Conservation (phyloP, 1,139 yeast species). For the Wickerhamomyces sp. region DNA sequence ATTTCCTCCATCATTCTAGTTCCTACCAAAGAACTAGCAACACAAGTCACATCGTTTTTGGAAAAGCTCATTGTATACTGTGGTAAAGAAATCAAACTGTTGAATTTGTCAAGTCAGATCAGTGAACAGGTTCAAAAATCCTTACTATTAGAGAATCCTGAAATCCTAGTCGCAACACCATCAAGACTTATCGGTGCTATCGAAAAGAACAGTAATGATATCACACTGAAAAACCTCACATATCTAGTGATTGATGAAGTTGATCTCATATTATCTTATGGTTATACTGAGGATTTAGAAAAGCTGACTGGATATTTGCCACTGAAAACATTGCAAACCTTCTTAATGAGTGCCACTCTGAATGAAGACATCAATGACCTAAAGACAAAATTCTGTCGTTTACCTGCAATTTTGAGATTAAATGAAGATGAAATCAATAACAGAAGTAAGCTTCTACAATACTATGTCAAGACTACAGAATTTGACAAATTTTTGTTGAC, state of each 20-base stretch:
- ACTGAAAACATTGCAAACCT: conserved; percentile 74
- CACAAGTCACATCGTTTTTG: conserved; percentile 72
- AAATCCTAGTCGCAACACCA: conserved; percentile 84
- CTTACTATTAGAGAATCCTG: conserved; percentile 68
- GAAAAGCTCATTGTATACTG: conserved; percentile 67
- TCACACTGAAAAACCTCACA: conserved; percentile 50
- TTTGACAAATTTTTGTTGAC: conserved; percentile 87
- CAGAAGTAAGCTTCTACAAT: conserved; percentile 67
- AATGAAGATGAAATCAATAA: conserved; percentile 57
- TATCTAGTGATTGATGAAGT: conserved; percentile 93
- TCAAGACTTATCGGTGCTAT: conserved; percentile 62
- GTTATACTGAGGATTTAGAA: conserved; percentile 80
- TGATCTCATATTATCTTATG: conserved; percentile 84
- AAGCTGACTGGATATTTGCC: conserved; percentile 62
- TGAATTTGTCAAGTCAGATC: conserved; percentile 70
- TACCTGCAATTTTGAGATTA: conserved; percentile 78
- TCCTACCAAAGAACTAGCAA: conserved; percentile 81
- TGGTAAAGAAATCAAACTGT: conserved; percentile 56
- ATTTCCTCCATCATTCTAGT: conserved; percentile 57
- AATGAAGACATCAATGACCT: conserved; percentile 79
- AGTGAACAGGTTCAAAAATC: conserved; percentile 72
- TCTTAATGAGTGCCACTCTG: conserved; percentile 94
- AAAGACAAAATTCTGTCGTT: conserved; percentile 73
- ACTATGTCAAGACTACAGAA: conserved; percentile 81
- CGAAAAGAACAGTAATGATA: conserved; percentile 35